phyloP scores from a whole-genome alignment of 2,329 filamentous ascomycete species.

The Diaporthe helianthi region DNA sequence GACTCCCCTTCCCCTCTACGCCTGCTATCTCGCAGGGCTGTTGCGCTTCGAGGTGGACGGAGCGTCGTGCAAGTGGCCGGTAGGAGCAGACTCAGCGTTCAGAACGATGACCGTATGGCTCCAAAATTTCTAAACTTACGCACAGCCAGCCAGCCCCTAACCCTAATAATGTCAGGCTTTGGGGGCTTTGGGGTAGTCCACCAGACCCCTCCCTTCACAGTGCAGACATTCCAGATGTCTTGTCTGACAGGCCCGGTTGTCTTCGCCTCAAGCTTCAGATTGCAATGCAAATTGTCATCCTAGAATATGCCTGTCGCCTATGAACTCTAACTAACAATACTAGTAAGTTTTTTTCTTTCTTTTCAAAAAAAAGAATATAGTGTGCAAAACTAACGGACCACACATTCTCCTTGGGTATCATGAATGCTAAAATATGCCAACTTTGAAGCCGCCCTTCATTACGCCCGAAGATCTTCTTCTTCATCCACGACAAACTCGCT shows the following conservation, averaged over 20 bases:
- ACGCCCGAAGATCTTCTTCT: background rate
- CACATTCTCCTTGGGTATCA: background rate
- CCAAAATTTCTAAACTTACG: conserved; percentile 25
- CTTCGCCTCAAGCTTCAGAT: background rate
- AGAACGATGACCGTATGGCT: conserved; percentile 1
- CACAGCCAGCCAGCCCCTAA: background rate
- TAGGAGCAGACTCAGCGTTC: background rate
- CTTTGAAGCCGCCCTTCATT: background rate
- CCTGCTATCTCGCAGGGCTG: conserved; percentile 10
- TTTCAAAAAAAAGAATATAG: background rate
- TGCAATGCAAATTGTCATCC: background rate
- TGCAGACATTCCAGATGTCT: background rate
- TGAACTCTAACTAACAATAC: background rate
- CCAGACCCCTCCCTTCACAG: too few species aligned
- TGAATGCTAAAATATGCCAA: background rate
- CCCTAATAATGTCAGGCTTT: background rate
- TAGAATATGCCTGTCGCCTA: background rate
- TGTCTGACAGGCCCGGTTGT: background rate
- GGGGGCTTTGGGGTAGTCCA: too few species aligned
- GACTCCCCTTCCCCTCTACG: conserved; percentile 15
- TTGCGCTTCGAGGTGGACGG: background rate
- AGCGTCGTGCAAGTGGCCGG: background rate
- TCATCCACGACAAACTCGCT: background rate
- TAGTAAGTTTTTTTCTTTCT: too few species aligned
- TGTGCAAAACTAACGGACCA: background rate